phyloP scores from a whole-genome alignment of 1,284 basidiomycete species.

The Irpex lacteus region DNA sequence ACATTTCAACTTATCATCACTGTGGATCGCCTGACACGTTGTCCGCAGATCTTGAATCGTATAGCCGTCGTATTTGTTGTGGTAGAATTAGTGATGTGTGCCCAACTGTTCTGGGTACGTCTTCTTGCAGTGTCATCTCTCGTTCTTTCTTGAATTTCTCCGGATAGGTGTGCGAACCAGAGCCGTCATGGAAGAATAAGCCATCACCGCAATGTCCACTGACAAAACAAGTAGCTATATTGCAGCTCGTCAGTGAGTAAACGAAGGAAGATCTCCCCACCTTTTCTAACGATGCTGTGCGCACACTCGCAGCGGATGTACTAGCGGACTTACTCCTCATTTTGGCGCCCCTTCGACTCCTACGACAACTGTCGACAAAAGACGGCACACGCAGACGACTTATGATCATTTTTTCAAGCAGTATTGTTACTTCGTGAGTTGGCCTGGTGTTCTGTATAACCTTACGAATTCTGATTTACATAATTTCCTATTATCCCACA shows the following conservation, averaged over 20 bases:
- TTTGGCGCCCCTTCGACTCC: slow-evolving; percentile 32
- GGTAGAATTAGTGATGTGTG: slow-evolving; percentile 30
- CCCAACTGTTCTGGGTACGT: slow-evolving; percentile 35
- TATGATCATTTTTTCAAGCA: slow-evolving; percentile 39
- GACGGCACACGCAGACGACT: slow-evolving; percentile 34
- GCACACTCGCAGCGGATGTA: slow-evolving; percentile 33
- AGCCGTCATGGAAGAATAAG: slow-evolving; percentile 33
- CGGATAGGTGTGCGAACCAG: slow-evolving; percentile 31
- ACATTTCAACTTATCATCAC: background rate
- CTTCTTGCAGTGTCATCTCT: background rate
- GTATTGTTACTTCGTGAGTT: slow-evolving; percentile 22
- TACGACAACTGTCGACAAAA: slow-evolving; percentile 27
- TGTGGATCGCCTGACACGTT: slow-evolving; percentile 12
- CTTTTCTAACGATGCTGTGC: too few species aligned
- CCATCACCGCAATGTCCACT: slow-evolving; percentile 36
- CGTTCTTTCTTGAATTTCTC: background rate
- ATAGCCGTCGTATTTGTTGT: slow-evolving; percentile 32
- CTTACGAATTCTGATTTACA: background rate
- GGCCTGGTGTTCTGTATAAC: background rate
- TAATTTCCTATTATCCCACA: background rate
- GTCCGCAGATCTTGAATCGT: slow-evolving; percentile 21
- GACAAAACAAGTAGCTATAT: slow-evolving; percentile 34
- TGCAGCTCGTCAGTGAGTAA: slow-evolving; percentile 37
- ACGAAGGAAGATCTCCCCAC: too few species aligned
- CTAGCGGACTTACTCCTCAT: slow-evolving; percentile 36